Evolutionary conservation across 176 grass and related monocot genomes (phyloP), one percentile per base, ranked within the genome.

Genomic region (Pontederia paniculata): DNA sequence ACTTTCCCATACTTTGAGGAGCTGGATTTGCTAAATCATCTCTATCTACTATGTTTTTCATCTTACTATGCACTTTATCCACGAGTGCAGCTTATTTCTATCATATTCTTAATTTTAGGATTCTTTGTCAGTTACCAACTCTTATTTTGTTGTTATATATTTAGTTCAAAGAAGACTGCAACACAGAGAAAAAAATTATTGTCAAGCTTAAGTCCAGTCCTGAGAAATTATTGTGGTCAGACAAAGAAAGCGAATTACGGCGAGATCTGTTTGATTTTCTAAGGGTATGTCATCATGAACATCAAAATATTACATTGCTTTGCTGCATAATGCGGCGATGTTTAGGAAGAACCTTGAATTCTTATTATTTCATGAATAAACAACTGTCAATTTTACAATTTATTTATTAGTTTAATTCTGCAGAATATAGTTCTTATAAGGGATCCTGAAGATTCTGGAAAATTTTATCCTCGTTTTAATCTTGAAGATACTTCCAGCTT

Each of bases 101-200:
- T 1, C 25, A 31, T 31, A 5, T 5, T 1, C 5, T 31, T 31
- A 2, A 5, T 5, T 1, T 31, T 5, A 2, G 5, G 5, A 2
- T 5, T 31, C 1, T 1, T 2, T 5, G 1, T 1, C 1, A 2
- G 5, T 31, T 2, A 31, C 25, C 68, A 11, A 8, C 21, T 44
- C 28, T 2, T 11, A 15, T 42, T 60, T 68, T 62, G 48, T 22
- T 63, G 69, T 53, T 16, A 54, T n/a, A 8, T 67, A 51, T 75
- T 75, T 80, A 98, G 93, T 98, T 98, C 70, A 98, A 88, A 77
- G 93, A 98, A 53, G 93, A 91, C 21, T 98, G 86, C 77, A 88
- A 91, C 69, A 98, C 86, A 25, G 93, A 98, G 83, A 91, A 88
- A 82, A 98, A 98, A 50, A 88, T 98, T 73, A 70, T 91, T 42